phyloP scores from a whole-genome alignment of 2,329 filamentous ascomycete species.

The Neopestalotiopsis rosae region DNA sequence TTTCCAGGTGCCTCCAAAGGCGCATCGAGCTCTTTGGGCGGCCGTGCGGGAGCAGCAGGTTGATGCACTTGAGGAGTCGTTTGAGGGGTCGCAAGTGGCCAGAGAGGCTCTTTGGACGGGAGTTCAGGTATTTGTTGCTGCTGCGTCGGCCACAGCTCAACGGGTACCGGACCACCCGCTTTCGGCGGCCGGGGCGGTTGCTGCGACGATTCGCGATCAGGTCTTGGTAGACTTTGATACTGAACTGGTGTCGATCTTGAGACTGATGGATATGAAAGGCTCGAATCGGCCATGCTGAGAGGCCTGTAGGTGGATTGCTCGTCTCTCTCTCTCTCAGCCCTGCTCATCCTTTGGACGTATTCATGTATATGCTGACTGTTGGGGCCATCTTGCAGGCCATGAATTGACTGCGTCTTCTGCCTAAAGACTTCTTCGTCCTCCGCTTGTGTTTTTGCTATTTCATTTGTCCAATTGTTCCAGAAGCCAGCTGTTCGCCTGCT shows the following conservation, averaged over 20 bases:
- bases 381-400: constrained; percentile 48
- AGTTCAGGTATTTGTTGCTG: constrained; percentile 29
- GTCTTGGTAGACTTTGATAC: constrained; percentile 37
- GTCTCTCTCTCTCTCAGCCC: constrained; percentile 26
- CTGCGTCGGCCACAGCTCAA: constrained; percentile 19
- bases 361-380: constrained; percentile 32
- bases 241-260: constrained; percentile 54
- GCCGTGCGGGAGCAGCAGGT: constrained; percentile 28
- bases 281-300: constrained; percentile 25
- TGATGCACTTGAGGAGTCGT: constrained; percentile 22
- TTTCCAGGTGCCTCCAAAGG: constrained; percentile 29
- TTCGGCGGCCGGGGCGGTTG: constrained; percentile 47
- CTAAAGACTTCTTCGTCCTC: constrained; percentile 52
- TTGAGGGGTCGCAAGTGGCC: constrained; percentile 22
- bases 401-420: constrained; percentile 58
- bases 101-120: constrained; percentile 36
- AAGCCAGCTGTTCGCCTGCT: constrained; percentile 52
- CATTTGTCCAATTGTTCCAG: constrained; percentile 48
- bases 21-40: constrained; percentile 37
- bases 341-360: constrained; percentile 24
- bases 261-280: constrained; percentile 64
- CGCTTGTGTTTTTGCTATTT: constrained; percentile 36
- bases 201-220: constrained; percentile 25
- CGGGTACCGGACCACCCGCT: constrained; percentile 6
- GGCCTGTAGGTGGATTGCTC: constrained; percentile 14